Evolutionary conservation across 192 early-diverging fungal genomes (phyloP).

Genomic region (Gorgonomyces haynaldii): DNA sequence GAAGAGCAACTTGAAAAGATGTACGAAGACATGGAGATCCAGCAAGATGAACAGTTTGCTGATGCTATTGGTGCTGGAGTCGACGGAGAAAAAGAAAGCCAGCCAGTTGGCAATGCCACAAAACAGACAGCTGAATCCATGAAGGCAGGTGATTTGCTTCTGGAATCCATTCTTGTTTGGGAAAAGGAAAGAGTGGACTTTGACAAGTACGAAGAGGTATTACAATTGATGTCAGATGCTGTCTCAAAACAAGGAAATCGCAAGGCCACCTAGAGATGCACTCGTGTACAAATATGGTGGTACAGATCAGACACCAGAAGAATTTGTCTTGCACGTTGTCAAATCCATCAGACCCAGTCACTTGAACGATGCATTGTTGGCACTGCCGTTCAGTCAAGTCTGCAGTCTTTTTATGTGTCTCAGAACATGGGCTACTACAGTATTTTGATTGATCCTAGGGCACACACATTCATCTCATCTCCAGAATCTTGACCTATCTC

Average conservation of each 20-base stretch:
- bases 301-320: slow-evolving; percentile 53
- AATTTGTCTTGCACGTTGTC: slow-evolving; percentile 67
- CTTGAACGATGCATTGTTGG: slow-evolving; percentile 78
- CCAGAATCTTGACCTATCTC: slow-evolving; percentile 75
- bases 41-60: slow-evolving; percentile 21
- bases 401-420: slow-evolving; percentile 65
- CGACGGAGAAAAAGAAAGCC: slow-evolving; percentile 19
- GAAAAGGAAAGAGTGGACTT: slow-evolving; percentile 57
- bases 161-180: slow-evolving; percentile 84
- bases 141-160: slow-evolving; percentile 86
- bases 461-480: slow-evolving; percentile 66
- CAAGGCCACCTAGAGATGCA: slow-evolving; percentile 34
- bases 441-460: slow-evolving; percentile 30
- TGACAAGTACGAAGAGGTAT: slow-evolving; percentile 16
- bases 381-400: slow-evolving; percentile 76
- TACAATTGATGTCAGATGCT: slow-evolving; percentile 4
- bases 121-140: slow-evolving; percentile 89
- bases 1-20: slow-evolving; percentile 88
- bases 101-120: slow-evolving; percentile 57
- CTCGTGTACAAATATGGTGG: slow-evolving; percentile 53
- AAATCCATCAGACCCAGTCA: slow-evolving; percentile 74
- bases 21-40: slow-evolving; percentile 62
- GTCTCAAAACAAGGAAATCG: slow-evolving; percentile 8
- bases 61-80: slow-evolving; percentile 33
- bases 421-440: slow-evolving; percentile 71